Evolutionary conservation across 441 rosid species (phyloP).

Genomic region (Pelargonium fulgidum): DNA sequence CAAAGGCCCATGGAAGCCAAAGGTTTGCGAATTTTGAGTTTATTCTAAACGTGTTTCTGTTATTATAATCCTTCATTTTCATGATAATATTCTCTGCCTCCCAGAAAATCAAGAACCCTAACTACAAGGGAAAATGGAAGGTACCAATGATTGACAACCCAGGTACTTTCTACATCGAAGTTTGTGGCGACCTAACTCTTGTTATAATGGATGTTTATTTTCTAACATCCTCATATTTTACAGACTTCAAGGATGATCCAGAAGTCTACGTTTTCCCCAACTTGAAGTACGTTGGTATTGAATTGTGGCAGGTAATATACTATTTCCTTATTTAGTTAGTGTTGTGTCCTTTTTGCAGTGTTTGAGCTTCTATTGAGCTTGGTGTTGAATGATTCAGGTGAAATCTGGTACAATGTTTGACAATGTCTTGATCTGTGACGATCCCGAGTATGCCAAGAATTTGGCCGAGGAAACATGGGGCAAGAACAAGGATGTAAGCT

Average conservation of each 20-base stretch:
- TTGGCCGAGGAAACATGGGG: slow-evolving; percentile 91
- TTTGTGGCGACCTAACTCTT: not conserved
- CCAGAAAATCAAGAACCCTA: slow-evolving; percentile 92
- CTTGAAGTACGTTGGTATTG: slow-evolving; percentile 82
- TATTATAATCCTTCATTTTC: not conserved
- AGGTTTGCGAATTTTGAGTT: slow-evolving; percentile 44
- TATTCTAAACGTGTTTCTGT: not conserved
- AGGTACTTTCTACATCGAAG: slow-evolving; percentile 35
- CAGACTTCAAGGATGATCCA: slow-evolving; percentile 92
- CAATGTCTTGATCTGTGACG: slow-evolving; percentile 70
- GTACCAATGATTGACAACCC: slow-evolving; percentile 94
- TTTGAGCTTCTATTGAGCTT: not conserved
- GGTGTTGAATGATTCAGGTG: slow-evolving; percentile 42
- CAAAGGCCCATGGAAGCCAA: slow-evolving; percentile 85
- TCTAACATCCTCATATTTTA: not conserved
- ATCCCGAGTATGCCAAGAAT: slow-evolving; percentile 70
- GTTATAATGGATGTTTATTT: no score
- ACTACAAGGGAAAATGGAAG: slow-evolving; percentile 94
- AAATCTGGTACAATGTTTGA: slow-evolving; percentile 88
- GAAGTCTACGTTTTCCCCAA: slow-evolving; percentile 75
- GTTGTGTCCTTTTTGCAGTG: not conserved
- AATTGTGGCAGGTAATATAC: slow-evolving; percentile 82
- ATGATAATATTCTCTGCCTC: slow-evolving; percentile 8
- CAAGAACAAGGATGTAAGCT: slow-evolving; percentile 77
- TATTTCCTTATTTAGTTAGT: not conserved